A percentile compares a stretch with the other conserved stretches of the same genome.
Evolutionary conservation across 176 grass and related monocot species (phyloP).

Genomic region (Canna indica): DNA sequence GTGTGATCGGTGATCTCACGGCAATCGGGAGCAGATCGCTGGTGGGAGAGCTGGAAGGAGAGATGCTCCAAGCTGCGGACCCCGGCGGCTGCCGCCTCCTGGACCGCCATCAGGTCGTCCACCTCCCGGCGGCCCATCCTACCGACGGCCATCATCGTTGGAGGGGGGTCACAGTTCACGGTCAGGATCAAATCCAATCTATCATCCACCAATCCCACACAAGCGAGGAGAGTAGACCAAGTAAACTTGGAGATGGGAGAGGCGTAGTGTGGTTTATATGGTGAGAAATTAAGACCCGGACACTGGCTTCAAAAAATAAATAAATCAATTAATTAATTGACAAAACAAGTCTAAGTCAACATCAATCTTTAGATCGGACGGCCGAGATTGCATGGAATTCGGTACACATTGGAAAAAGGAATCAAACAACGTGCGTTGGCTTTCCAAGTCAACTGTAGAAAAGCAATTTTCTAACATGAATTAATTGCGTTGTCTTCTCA

Average conservation of each 20-base stretch:
- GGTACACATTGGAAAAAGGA: neutral
- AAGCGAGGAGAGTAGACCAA: neutral
- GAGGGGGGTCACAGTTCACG: neutral
- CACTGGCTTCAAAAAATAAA: neutral
- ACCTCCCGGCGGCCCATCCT: conserved; percentile 43
- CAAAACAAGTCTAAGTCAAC: neutral
- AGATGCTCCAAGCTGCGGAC: conserved; percentile 69
- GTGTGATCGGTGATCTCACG: conserved; percentile 80
- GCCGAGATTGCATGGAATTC: neutral
- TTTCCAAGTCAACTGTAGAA: neutral
- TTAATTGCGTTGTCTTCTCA: neutral
- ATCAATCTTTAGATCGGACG: neutral
- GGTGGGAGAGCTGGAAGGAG: conserved; percentile 45
- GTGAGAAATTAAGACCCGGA: neutral
- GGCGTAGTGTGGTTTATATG: neutral
- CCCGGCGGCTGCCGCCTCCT: conserved; percentile 68
- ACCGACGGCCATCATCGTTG: conserved; percentile 43
- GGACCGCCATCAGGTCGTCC: conserved; percentile 66
- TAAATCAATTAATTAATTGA: neutral
- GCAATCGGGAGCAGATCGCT: conserved; percentile 29
- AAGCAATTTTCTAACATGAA: neutral
- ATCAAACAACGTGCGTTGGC: neutral
- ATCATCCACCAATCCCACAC: neutral
- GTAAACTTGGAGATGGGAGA: neutral
- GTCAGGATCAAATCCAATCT: neutral